A percentile compares a stretch with the other conserved stretches of the same genome.
Evolutionary conservation across 2,329 filamentous ascomycete species (phyloP).

Genomic region (Chaetomiaceae sp.): DNA sequence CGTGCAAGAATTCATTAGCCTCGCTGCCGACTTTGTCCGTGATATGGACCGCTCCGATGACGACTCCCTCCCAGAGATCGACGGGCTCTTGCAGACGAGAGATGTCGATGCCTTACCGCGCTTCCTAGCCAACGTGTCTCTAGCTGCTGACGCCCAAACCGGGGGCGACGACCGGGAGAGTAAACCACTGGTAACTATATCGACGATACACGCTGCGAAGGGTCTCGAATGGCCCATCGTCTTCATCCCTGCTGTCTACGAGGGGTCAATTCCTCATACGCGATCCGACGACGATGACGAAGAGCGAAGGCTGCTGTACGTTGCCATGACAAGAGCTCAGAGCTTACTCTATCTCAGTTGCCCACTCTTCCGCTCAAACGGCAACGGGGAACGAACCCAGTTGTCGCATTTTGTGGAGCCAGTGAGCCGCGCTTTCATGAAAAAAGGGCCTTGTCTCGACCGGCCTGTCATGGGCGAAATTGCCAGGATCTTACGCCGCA

Average conservation of each 20-base stretch:
- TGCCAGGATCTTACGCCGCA: slow-evolving; percentile 65
- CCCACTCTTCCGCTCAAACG: slow-evolving; percentile 62
- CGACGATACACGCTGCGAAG: slow-evolving; percentile 94
- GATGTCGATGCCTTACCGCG: slow-evolving; percentile 62
- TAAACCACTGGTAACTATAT: slow-evolving; percentile 73
- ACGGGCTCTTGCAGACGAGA: slow-evolving; percentile 64
- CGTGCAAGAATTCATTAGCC: slow-evolving; percentile 77
- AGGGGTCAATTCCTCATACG: slow-evolving; percentile 85
- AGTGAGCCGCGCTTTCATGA: slow-evolving; percentile 47
- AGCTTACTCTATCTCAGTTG: slow-evolving; percentile 81
- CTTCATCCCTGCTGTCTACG: slow-evolving; percentile 85
- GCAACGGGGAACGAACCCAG: slow-evolving; percentile 51
- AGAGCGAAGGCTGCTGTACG: slow-evolving; percentile 83
- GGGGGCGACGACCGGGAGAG: slow-evolving; percentile 54
- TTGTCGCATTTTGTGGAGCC: slow-evolving; percentile 69
- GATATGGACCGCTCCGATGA: slow-evolving; percentile 44
- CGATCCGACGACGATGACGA: slow-evolving; percentile 82
- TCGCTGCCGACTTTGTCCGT: slow-evolving; percentile 67
- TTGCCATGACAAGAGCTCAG: slow-evolving; percentile 94
- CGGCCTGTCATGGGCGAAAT: slow-evolving; percentile 59
- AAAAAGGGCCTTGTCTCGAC: slow-evolving; percentile 66
- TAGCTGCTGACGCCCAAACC: slow-evolving; percentile 75
- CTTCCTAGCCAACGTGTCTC: slow-evolving; percentile 84
- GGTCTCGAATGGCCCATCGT: slow-evolving; percentile 95
- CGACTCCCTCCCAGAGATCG: slow-evolving; percentile 61